These are phyloP conservation scores for Triangularia setosa DNA, from an alignment of 2,329 filamentous ascomycete genomes.

Conservation along the genomic window DNA sequence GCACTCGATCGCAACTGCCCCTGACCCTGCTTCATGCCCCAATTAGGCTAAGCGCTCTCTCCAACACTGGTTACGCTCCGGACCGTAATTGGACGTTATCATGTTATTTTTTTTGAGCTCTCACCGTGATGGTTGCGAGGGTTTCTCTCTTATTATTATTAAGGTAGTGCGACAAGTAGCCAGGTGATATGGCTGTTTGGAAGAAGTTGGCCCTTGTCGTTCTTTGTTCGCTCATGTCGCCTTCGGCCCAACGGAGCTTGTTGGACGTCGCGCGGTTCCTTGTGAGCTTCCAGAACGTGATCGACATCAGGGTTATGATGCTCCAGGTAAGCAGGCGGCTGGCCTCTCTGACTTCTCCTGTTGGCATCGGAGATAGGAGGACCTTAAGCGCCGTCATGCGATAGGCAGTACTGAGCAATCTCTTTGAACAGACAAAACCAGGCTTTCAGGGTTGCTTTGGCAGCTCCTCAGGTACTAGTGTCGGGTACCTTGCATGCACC, in stretches of 20 bases:
- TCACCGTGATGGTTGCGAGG: background rate
- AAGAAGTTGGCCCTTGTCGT: slow-evolving; percentile 6
- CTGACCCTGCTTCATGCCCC: slow-evolving; percentile 14
- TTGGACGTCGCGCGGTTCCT: background rate
- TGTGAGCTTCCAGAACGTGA: slow-evolving; percentile 24
- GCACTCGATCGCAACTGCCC: slow-evolving; percentile 9
- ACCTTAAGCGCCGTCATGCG: slow-evolving; percentile 14
- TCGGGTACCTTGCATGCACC: slow-evolving; percentile 28
- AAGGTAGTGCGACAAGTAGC: background rate
- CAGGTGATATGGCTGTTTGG: slow-evolving; percentile 15
- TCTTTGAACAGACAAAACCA: slow-evolving; percentile 2
- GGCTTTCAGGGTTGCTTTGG: slow-evolving; percentile 15
- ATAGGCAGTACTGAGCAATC: background rate
- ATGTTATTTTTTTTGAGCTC: slow-evolving; percentile 10
- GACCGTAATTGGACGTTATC: slow-evolving; percentile 17
- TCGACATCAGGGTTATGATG: slow-evolving; percentile 2
- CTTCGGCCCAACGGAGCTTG: background rate
- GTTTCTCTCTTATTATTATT: slow-evolving; percentile 5
- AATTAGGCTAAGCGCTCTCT: slow-evolving; percentile 17
- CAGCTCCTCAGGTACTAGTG: slow-evolving; percentile 17
- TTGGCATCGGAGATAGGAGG: slow-evolving; percentile 3
- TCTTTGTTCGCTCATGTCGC: background rate
- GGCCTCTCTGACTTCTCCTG: background rate
- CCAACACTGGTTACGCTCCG: slow-evolving; percentile 14
- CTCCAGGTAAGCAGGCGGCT: background rate